Conservation (phyloP, 2,329 filamentous ascomycete species). For the Immersiporthe knoxdaviesiana region DNA sequence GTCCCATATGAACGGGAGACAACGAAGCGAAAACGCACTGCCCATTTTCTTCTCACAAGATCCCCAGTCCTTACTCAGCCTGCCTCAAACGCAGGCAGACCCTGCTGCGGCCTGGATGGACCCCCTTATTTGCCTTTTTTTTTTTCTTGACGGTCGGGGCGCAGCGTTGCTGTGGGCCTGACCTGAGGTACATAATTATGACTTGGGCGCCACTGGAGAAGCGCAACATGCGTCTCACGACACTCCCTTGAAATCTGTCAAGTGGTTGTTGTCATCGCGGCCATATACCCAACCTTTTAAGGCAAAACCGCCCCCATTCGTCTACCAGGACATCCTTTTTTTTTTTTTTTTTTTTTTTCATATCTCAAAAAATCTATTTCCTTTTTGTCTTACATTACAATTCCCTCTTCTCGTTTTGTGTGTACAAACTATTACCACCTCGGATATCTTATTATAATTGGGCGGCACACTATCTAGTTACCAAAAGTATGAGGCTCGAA, state of each 20-base stretch:
- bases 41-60: not conserved
- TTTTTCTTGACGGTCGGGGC: not conserved
- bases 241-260: not conserved
- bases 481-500: constrained; percentile 9
- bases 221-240: constrained; percentile 11
- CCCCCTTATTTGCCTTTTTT: not conserved
- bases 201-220: not conserved
- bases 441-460: no score
- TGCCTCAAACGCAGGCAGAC: constrained; percentile 6
- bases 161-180: not conserved
- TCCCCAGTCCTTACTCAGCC: constrained; percentile 4
- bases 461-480: not conserved
- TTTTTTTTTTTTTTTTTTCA: no score
- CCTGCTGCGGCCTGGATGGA: not conserved
- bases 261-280: not conserved
- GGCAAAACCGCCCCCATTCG: no score
- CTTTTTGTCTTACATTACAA: no score
- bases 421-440: no score
- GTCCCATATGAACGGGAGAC: not conserved
- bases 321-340: not conserved
- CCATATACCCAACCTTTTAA: not conserved
- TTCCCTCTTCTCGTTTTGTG: no score
- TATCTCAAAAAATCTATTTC: no score
- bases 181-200: constrained; percentile 13
- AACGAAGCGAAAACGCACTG: constrained; percentile 2